phyloP scores from a whole-genome alignment of 306 rosid genomes.

The Trichosanthes cucumerina region DNA sequence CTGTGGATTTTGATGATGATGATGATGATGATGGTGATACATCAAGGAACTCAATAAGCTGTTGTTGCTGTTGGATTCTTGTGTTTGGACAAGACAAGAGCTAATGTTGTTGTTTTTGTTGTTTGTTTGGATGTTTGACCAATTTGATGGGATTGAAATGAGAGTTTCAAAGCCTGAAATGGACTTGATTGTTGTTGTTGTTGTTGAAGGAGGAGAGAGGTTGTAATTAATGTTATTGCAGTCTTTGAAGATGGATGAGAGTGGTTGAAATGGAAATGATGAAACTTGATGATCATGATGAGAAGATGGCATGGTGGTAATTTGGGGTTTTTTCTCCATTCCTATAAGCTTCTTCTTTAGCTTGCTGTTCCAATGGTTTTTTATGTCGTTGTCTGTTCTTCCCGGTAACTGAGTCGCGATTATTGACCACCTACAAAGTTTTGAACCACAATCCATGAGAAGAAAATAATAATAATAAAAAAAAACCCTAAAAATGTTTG shows the following conservation, averaged over 20 bases:
- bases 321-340: constrained; percentile 1
- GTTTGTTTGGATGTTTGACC: not conserved
- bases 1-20: not conserved
- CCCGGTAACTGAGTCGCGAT: not conserved
- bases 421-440: not conserved
- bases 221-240: not conserved
- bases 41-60: not conserved
- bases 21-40: not conserved
- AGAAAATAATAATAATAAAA: no score
- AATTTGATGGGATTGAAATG: constrained; percentile 11
- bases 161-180: not conserved
- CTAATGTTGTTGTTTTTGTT: not conserved
- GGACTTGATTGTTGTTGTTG: not conserved
- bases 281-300: not conserved
- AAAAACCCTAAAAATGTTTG: not conserved
- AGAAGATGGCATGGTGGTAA: not conserved
- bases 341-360: constrained; percentile 1
- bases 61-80: not conserved
- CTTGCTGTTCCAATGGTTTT: constrained; percentile 9
- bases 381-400: not conserved
- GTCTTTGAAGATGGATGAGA: not conserved
- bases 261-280: constrained; percentile 5
- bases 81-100: constrained; percentile 7
- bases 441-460: not conserved
- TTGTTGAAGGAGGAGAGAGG: not conserved